Evolutionary conservation across 257 asterid genomes (phyloP).

Genomic region (Ligustrum vulgare): DNA sequence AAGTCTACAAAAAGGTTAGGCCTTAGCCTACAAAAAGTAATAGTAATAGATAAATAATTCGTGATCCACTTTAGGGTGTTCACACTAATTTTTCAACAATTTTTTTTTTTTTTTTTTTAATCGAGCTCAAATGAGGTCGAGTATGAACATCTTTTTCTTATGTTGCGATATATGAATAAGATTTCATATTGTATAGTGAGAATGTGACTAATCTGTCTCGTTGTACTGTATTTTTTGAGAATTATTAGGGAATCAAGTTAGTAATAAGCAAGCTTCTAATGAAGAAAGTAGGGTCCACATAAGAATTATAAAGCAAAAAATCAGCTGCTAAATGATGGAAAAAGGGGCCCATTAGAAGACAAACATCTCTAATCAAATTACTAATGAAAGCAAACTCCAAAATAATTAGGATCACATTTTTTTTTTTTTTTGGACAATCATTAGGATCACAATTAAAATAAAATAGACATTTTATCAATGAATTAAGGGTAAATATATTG

Average conservation of each 20-base stretch:
- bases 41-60: too few species aligned
- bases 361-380: neutral
- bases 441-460: slow-evolving; percentile 22
- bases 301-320: neutral
- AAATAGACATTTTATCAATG: slow-evolving; percentile 35
- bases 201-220: too few species aligned
- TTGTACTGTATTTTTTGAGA: neutral
- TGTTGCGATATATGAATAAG: too few species aligned
- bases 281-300: neutral
- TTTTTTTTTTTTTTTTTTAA: too few species aligned
- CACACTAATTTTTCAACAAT: neutral
- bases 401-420: slow-evolving; percentile 25
- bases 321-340: slow-evolving; percentile 17
- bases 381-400: slow-evolving; percentile 15
- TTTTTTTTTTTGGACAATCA: too few species aligned
- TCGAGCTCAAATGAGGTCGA: neutral
- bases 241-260: neutral
- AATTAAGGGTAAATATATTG: neutral
- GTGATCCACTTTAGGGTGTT: neutral
- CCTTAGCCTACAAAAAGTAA: too few species aligned
- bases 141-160: neutral
- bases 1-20: too few species aligned
- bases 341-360: neutral
- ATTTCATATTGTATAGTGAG: neutral
- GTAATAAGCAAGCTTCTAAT: neutral